Evolutionary conservation across 2,329 filamentous ascomycete species (phyloP), one percentile per base, ranked within the genome.

Genomic region (Ceratocystis ficicola): DNA sequence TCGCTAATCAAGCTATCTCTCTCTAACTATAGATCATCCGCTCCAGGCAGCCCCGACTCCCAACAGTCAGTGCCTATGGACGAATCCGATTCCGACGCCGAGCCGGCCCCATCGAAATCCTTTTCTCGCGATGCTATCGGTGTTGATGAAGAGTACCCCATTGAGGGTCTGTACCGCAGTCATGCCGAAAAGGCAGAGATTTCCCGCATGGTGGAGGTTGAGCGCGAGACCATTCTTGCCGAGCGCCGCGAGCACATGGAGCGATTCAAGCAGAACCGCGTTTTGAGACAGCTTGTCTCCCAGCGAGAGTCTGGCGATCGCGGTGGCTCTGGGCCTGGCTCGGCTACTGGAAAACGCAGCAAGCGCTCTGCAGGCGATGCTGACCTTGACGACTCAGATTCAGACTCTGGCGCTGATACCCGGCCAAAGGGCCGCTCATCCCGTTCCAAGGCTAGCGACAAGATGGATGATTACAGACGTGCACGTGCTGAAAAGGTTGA

Each of bases 221-320:
- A 95, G 73, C 88, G 93, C 69, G 94, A 99, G 75, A 85, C 90
- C 73, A 86, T 96, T 57, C 83, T 99, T 5, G 93, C 91, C 22
- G 89, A 95, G 70, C 90, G 94, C 70, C 87, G 88, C 44, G 85
- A 90, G 71, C 86, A 94, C 74, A 86, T 92, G 67, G 89, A 94
- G 72, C 86, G 86, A 64, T 86, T 89, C 71, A 84, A 88, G 68
- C 93, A 96, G 76, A 90, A 94, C 72, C 82, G 86, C 61, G 85
- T 92, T 69, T 82, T 96, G 62, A 89, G 88, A 68, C 87, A 88
- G 71, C 85, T 95, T 68, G 82, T 95, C 60, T 83, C 74, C 76
- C 86, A 77, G 74, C 83, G 79, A 73, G 88, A 81, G 76, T 87
- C 79, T 73, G 84, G 77, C 74, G 85, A 76, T 76, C 85, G 79